These are phyloP conservation scores for Yamadazyma sp. DNA, from an alignment of 805 yeast genomes.

Conservation along the genomic window DNA sequence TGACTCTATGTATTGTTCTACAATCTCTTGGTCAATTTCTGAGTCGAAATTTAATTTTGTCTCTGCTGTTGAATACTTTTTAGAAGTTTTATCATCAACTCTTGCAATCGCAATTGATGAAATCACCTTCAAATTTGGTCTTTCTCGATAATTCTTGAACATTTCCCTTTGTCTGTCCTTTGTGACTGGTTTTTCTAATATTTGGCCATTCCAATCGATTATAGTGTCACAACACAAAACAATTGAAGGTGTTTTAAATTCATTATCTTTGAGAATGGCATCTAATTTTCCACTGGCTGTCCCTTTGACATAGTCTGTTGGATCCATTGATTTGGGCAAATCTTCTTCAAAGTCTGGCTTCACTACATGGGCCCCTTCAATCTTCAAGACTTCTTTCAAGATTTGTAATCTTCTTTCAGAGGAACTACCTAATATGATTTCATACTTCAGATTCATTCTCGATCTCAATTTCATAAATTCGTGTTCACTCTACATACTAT, in stretches of 20 bases:
- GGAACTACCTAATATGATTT: constrained; percentile 54
- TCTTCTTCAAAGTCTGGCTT: constrained; percentile 78
- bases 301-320: constrained; percentile 56
- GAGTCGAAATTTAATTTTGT: constrained; percentile 45
- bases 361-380: constrained; percentile 42
- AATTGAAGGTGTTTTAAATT: constrained; percentile 9
- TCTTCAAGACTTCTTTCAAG: constrained; percentile 52
- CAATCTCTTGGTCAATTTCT: constrained; percentile 48
- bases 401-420: constrained; percentile 81
- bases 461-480: too few species aligned
- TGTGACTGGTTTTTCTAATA: constrained; percentile 74
- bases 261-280: constrained; percentile 43
- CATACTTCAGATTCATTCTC: too few species aligned
- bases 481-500: too few species aligned
- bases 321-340: constrained; percentile 53
- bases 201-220: constrained; percentile 50
- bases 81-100: constrained; percentile 10
- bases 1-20: constrained; percentile 59
- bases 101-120: constrained; percentile 31
- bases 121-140: constrained; percentile 25
- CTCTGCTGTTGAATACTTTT: constrained; percentile 21
- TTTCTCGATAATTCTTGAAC: constrained; percentile 22
- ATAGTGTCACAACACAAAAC: constrained; percentile 77
- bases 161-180: constrained; percentile 25
- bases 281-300: constrained; percentile 70